Conservation (phyloP, 2,329 filamentous ascomycete species). For the Epichloe scottii region DNA sequence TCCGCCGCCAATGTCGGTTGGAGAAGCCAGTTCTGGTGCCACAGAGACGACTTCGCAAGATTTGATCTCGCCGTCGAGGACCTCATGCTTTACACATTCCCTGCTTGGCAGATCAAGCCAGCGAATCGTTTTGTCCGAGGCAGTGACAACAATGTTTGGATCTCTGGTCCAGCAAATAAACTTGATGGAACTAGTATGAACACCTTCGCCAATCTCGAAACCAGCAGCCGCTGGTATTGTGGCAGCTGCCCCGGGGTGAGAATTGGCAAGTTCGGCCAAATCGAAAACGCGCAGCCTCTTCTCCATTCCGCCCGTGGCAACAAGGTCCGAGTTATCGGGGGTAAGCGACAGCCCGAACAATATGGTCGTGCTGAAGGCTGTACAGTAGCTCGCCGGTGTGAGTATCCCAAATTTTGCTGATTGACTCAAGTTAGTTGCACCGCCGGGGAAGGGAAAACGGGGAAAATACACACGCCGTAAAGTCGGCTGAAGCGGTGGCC, state of each 20-base stretch:
- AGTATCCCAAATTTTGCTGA: conserved; percentile 91
- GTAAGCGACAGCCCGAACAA: conserved; percentile 88
- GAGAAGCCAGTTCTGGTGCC: conserved; percentile 43
- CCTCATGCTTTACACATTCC: conserved; percentile 61
- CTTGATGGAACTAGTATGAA: conserved; percentile 83
- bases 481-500: conserved; percentile 90
- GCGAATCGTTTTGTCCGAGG: conserved; percentile 79
- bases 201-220: conserved; percentile 78
- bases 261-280: conserved; percentile 46
- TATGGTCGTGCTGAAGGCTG: conserved; percentile 84
- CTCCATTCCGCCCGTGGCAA: conserved; percentile 90
- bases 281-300: conserved; percentile 96
- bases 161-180: conserved; percentile 90
- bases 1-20: conserved; percentile 53
- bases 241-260: conserved; percentile 25
- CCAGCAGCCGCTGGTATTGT: conserved; percentile 48
- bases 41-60: conserved; percentile 80
- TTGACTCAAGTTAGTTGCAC: background rate
- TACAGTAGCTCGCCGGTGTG: conserved; percentile 82
- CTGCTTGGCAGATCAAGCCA: conserved; percentile 86
- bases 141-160: conserved; percentile 79
- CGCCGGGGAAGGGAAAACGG: background rate
- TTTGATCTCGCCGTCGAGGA: conserved; percentile 73
- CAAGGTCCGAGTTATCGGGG: conserved; percentile 68
- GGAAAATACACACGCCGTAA: conserved; percentile 58